These are phyloP conservation scores for Wilhelminamyces savonicus DNA, from an alignment of 805 yeast genomes.

Conservation along the genomic window DNA sequence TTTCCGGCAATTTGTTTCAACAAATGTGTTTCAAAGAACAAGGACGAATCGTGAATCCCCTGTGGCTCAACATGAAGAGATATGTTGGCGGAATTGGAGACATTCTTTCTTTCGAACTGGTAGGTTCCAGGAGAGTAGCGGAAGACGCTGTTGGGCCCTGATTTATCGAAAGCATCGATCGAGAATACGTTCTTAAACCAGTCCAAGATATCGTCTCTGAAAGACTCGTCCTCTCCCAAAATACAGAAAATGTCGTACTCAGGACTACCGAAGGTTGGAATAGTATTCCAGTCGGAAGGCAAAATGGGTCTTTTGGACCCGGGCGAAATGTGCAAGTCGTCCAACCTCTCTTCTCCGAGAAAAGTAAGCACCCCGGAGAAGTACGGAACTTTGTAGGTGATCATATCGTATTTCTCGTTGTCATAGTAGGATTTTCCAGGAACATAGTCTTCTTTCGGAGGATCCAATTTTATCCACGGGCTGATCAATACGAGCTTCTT, in stretches of 20 bases:
- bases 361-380: slow-evolving; percentile 1
- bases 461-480: slow-evolving; percentile 34
- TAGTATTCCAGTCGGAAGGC: slow-evolving; percentile 24
- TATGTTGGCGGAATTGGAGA: slow-evolving; percentile 14
- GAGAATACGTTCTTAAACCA: slow-evolving; percentile 29
- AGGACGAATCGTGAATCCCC: slow-evolving; percentile 13
- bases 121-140: too few relatives aligned
- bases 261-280: slow-evolving; percentile 23
- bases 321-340: slow-evolving; percentile 17
- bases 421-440: slow-evolving; percentile 32
- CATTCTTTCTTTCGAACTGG: slow-evolving; percentile 12
- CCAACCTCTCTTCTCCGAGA: slow-evolving; percentile 8
- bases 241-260: slow-evolving; percentile 22
- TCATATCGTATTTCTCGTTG: slow-evolving; percentile 8
- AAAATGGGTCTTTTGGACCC: slow-evolving; percentile 16
- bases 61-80: slow-evolving; percentile 8
- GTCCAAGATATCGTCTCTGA: slow-evolving; percentile 32
- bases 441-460: slow-evolving; percentile 11
- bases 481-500: slow-evolving; percentile 19
- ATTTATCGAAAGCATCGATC: slow-evolving; percentile 15
- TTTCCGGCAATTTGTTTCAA: slow-evolving; percentile 1
- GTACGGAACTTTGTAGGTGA: neutral
- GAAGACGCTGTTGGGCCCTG: too few relatives aligned
- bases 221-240: slow-evolving; percentile 37
- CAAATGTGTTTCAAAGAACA: slow-evolving; percentile 9